Conservation (phyloP, 805 yeast species). For the Pichia paraexigua region DNA sequence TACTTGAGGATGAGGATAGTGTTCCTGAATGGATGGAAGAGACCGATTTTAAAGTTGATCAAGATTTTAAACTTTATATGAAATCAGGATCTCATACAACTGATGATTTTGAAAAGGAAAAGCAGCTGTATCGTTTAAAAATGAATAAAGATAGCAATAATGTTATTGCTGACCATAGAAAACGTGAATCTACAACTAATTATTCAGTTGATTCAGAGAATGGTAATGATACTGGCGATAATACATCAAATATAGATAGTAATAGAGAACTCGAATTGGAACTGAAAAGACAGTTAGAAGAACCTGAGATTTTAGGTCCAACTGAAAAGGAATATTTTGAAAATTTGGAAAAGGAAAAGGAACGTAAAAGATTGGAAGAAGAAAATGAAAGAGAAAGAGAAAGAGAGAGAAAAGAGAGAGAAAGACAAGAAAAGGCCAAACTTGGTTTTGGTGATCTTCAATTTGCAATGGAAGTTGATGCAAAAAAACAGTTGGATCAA, state of each 20-base stretch:
- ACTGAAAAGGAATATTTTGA: slow-evolving; percentile 9
- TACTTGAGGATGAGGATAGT: slow-evolving; percentile 7
- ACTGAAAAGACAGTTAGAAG: slow-evolving; percentile 5
- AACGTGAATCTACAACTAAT: background rate
- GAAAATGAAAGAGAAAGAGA: too few species aligned
- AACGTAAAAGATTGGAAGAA: background rate
- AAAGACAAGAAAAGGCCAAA: background rate
- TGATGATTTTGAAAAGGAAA: slow-evolving; percentile 26
- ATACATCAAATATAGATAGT: background rate
- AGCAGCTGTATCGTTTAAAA: slow-evolving; percentile 14
- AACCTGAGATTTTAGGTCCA: slow-evolving; percentile 11
- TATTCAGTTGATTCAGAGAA: background rate
- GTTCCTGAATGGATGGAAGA: slow-evolving; percentile 28
- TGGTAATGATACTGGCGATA: background rate
- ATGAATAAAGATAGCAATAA: background rate
- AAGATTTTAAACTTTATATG: slow-evolving; percentile 21
- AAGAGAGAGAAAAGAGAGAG: background rate
- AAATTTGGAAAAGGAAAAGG: background rate
- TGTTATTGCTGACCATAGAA: background rate
- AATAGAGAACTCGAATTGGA: background rate
- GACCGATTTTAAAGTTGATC: slow-evolving; percentile 26
- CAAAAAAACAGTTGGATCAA: slow-evolving; percentile 16
- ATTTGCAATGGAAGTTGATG: slow-evolving; percentile 13
- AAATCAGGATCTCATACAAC: slow-evolving; percentile 20
- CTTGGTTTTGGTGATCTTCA: slow-evolving; percentile 13